Evolutionary conservation across 225 moss, liverwort and hornwort genomes (phyloP).

Genomic region (Pleurozium schreberi): DNA sequence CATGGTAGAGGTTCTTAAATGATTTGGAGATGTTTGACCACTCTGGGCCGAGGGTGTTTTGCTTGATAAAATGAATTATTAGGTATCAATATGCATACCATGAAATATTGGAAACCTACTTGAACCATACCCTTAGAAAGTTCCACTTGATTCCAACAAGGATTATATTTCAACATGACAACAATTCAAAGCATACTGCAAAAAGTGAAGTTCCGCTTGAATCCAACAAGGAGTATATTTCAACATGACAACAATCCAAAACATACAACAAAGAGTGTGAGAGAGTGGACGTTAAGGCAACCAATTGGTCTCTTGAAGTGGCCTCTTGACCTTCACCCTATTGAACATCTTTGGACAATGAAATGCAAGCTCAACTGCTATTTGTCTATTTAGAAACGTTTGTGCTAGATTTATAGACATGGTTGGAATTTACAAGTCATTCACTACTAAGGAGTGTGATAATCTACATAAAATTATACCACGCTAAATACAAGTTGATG

Average conservation of each 20-base stretch:
- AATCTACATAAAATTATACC: not conserved
- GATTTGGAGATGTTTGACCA: not conserved
- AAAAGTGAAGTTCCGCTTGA: not conserved
- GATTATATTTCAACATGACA: not conserved
- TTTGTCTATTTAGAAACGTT: fast-evolving
- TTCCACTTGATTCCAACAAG: not conserved
- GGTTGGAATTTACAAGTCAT: not conserved
- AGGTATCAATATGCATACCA: not conserved
- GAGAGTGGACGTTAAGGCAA: not conserved
- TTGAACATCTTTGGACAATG: fast-evolving
- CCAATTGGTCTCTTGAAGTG: not conserved
- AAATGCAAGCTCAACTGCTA: not conserved
- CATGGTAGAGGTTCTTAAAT: fast-evolving
- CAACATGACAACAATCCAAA: not conserved
- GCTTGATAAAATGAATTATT: not conserved
- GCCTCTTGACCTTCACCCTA: not conserved
- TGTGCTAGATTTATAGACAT: not conserved
- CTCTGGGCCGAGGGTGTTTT: fast-evolving
- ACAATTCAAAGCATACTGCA: not conserved
- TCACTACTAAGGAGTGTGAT: too few relatives aligned
- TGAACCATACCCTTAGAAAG: fast-evolving
- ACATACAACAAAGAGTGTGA: not conserved
- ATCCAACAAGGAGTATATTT: not conserved
- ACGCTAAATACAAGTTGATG: too few relatives aligned
- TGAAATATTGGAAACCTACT: fast-evolving